Conservation (phyloP, 192 early-diverging fungal species). For the Chytriomyces sp. region DNA sequence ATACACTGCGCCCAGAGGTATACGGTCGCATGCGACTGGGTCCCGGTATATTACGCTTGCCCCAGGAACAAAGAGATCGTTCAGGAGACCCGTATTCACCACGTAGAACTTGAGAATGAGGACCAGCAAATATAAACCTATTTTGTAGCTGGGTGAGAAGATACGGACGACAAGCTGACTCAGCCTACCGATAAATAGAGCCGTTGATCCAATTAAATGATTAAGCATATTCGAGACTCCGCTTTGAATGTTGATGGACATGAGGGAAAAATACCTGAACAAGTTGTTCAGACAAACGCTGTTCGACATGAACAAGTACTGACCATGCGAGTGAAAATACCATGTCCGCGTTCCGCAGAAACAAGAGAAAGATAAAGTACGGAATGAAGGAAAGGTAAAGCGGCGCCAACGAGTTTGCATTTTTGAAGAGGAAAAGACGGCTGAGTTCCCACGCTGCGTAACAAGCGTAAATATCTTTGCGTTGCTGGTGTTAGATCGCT, state of each 20-base stretch:
- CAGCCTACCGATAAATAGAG: slow-evolving; percentile 39
- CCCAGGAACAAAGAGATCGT: background rate
- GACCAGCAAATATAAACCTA: background rate
- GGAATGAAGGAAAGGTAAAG: slow-evolving; percentile 53
- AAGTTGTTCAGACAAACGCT: background rate
- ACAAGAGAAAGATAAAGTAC: slow-evolving; percentile 39
- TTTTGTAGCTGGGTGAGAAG: background rate
- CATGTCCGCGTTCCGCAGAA: slow-evolving; percentile 48
- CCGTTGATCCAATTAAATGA: slow-evolving; percentile 36
- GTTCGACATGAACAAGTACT: background rate
- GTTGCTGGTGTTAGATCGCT: slow-evolving; percentile 4
- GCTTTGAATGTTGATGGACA: slow-evolving; percentile 48
- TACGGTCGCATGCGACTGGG: background rate
- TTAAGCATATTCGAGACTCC: slow-evolving; percentile 27
- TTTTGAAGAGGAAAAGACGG: slow-evolving; percentile 14
- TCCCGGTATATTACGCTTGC: slow-evolving; percentile 16
- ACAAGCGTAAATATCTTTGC: slow-evolving; percentile 34
- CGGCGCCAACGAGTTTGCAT: slow-evolving; percentile 39
- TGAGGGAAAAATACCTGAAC: slow-evolving; percentile 33
- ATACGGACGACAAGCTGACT: background rate
- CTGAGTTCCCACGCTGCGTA: slow-evolving; percentile 23
- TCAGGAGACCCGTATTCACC: background rate
- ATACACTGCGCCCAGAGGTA: background rate
- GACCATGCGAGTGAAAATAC: slow-evolving; percentile 49
- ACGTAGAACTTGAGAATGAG: background rate